Evolutionary conservation across 1,139 yeast species (phyloP), one percentile per base, ranked within the genome.

Genomic region (Meyerozyma elateridarum): DNA sequence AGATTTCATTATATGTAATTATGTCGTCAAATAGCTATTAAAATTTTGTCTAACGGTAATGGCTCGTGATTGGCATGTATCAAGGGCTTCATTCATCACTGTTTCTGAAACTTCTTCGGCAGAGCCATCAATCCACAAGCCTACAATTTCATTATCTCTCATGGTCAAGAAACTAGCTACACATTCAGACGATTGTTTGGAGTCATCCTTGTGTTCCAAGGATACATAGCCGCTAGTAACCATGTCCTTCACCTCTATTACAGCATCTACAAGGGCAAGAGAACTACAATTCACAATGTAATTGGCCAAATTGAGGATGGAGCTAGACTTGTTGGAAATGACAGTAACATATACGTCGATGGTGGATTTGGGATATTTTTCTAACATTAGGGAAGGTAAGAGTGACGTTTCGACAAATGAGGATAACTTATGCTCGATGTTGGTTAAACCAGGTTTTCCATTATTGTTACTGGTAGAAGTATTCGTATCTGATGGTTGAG

Each of bases 301-400:
- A 29, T 54, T 56, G 25, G 60, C 52, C 33, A 69, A 54, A 39
- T 71, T 63, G 29, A 70, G 54, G 28, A 72, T 48, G 8, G 61
- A 51, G 5, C 59, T 45, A 8, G 27, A 24, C 6, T 24, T 24
- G 36, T 59, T 55, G 17, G 62, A 48, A 13, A 87, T 62, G 3
- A 87, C 63, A 27, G 83, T 76, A n/a, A 89, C 66, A 45, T 80
- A 82, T 15, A 91, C 68, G 49, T 82, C 93, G 34, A 91, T 85
- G 15, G 89, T 78, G 7, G 95, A 84, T 55, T 91, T 91, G 5
- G 97, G 96, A 52, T 89, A 89, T 39, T 79, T 76, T 12, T 76
- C 76, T 30, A 87, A 63, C 26, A 84, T 57, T 4, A 91, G 71
- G 2, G 81, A 61, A 8, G 85, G 79, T 27, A 73, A 61, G 26